Conservation (phyloP, 2,329 filamentous ascomycete genomes). For the Alternaria consortialis region DNA sequence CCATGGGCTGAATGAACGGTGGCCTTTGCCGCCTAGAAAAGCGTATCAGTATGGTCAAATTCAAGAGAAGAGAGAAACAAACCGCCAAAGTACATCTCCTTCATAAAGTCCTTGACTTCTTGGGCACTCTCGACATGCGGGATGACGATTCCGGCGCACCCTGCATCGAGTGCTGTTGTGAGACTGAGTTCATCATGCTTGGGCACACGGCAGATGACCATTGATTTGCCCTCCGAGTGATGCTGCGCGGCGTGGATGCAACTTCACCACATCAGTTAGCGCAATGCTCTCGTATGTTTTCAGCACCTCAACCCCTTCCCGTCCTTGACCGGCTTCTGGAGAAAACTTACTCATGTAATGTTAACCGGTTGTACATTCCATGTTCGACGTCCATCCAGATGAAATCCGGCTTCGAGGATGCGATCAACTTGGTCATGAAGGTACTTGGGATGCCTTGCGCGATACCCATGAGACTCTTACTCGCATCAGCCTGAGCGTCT, state of each 20-base stretch:
- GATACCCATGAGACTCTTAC: constrained; percentile 37
- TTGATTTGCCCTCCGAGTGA: constrained; percentile 35
- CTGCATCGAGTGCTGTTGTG: constrained; percentile 36
- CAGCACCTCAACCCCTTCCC: not conserved
- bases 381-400: constrained; percentile 42
- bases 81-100: constrained; percentile 34
- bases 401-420: constrained; percentile 39
- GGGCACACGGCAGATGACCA: constrained; percentile 36
- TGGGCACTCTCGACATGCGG: constrained; percentile 35
- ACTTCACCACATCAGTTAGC: constrained; percentile 13
- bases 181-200: constrained; percentile 36
- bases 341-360: constrained; percentile 34
- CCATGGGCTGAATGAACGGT: constrained; percentile 40
- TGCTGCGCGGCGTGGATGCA: constrained; percentile 39
- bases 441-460: constrained; percentile 38
- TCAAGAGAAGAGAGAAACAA: not conserved
- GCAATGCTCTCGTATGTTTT: not conserved
- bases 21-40: constrained; percentile 19
- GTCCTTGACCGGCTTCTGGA: too few species aligned
- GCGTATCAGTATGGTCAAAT: not conserved
- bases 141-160: constrained; percentile 35
- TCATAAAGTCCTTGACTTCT: constrained; percentile 35
- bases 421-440: constrained; percentile 39
- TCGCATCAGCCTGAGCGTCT: constrained; percentile 33
- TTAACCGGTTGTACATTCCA: constrained; percentile 38